phyloP scores from a whole-genome alignment of 1,284 basidiomycete species.

The Neotropicomus parvogracilis region DNA sequence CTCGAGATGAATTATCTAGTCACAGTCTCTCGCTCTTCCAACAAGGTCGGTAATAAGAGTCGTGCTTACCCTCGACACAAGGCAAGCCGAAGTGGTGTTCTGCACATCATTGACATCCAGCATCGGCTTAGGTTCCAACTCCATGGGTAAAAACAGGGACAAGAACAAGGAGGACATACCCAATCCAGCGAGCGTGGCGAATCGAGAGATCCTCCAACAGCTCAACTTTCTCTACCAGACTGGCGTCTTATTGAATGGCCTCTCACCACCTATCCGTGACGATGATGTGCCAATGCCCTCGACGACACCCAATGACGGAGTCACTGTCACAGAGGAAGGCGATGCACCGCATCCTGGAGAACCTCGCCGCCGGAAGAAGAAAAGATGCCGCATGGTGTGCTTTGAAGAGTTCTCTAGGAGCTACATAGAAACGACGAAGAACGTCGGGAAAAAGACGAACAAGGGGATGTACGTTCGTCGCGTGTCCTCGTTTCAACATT shows the following conservation, averaged over 20 bases:
- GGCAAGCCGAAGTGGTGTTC: too few species aligned
- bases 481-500: too few species aligned
- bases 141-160: constrained; percentile 59
- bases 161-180: constrained; percentile 58
- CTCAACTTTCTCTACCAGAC: constrained; percentile 84
- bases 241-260: constrained; percentile 56
- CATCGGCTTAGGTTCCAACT: too few species aligned
- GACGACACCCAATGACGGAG: background rate
- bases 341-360: constrained; percentile 18
- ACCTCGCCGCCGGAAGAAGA: constrained; percentile 29
- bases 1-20: constrained; percentile 45
- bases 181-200: constrained; percentile 52
- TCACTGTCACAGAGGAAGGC: background rate
- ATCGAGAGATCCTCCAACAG: constrained; percentile 73
- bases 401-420: constrained; percentile 52
- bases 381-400: constrained; percentile 30
- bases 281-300: background rate
- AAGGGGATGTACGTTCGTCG: constrained; percentile 62
- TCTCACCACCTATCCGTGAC: constrained; percentile 24
- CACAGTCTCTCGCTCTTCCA: constrained; percentile 34
- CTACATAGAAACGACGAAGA: constrained; percentile 65
- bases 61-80: too few species aligned
- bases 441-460: constrained; percentile 68
- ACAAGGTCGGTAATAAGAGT: constrained; percentile 36
- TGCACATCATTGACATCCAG: too few species aligned